Evolutionary conservation across 2,329 filamentous ascomycete genomes (phyloP), one percentile per base, ranked within the genome.

Genomic region (Aspergillus ibericus): DNA sequence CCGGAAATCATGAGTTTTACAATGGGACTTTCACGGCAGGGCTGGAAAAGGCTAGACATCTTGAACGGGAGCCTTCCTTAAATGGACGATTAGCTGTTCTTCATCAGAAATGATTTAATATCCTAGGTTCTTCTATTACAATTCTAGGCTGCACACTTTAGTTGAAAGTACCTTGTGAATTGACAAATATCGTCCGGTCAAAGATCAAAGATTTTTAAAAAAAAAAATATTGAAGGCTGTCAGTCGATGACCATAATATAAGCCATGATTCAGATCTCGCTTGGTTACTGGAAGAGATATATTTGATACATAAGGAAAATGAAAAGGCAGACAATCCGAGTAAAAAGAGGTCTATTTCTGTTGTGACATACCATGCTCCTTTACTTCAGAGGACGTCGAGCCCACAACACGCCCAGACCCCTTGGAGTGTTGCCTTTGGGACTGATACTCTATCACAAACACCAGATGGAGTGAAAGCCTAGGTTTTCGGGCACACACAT

Each of bases 281-380:
- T 2, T 88, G 84, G 84, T 72, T 88, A 12, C 72, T 67, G 22
- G 63, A 59, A 13, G 75, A 80, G 60, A 71, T 80, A 13, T 13
- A 61, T 4, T 47, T 44, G 4, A 66, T 69, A 12, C 59, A 72
- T 1, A 40, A 34, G 2, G 59, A 56, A 16, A 58, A 64, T 10
- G 12, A 16, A 29, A 8, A 32, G 15, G 40, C 13, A 20, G 7
- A 44, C 16, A 51, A 35, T 3, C 16, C 16, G 15, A 16, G 16
- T 10, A 29, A 55, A 20, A 52, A 51, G 15, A 15, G n/a, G 7
- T 57, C 60, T 34, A 63, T 85, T 5, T 58, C 87, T 0, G 77
- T 87, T 0, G 77, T 81, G 0, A 87, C 83, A 0, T 83, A 87
- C 55, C 84, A 87, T 64, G 83, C 84, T 2, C 84, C 85, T 1